Conservation (phyloP, 2,329 filamentous ascomycete genomes). For the Talaromyces sp. region DNA sequence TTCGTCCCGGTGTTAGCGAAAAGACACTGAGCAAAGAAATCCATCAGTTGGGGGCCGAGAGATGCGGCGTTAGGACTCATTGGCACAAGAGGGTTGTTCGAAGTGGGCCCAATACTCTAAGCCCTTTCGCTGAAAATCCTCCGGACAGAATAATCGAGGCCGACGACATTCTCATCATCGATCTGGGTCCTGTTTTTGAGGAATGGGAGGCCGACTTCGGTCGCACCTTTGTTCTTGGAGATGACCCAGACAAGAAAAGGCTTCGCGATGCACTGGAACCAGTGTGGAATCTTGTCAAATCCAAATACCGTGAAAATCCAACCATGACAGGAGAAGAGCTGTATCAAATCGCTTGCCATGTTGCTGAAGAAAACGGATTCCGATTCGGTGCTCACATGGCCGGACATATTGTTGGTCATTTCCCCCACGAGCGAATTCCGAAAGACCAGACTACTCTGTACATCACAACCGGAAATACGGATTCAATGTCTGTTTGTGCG, state of each 20-base stretch:
- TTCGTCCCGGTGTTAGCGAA: slow-evolving; percentile 53
- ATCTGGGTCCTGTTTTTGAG: slow-evolving; percentile 57
- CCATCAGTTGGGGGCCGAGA: slow-evolving; percentile 46
- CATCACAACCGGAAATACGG: slow-evolving; percentile 48
- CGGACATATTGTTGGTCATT: slow-evolving; percentile 53
- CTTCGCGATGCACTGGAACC: slow-evolving; percentile 53
- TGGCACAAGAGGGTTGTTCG: slow-evolving; percentile 58
- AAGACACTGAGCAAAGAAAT: slow-evolving; percentile 53
- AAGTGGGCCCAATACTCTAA: slow-evolving; percentile 54
- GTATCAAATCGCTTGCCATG: slow-evolving; percentile 46
- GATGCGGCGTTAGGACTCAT: slow-evolving; percentile 51
- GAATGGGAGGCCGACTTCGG: slow-evolving; percentile 59
- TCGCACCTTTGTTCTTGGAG: slow-evolving; percentile 52
- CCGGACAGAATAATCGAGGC: slow-evolving; percentile 51
- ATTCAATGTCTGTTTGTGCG: slow-evolving; percentile 44
- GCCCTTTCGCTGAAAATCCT: slow-evolving; percentile 53
- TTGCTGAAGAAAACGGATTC: slow-evolving; percentile 45
- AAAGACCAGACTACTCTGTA: slow-evolving; percentile 51
- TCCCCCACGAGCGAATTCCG: slow-evolving; percentile 56
- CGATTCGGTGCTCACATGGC: slow-evolving; percentile 50
- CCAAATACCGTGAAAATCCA: slow-evolving; percentile 32
- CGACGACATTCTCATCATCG: slow-evolving; percentile 56
- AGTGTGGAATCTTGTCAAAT: slow-evolving; percentile 50
- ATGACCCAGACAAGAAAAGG: slow-evolving; percentile 49
- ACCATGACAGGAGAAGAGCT: slow-evolving; percentile 37